These are phyloP conservation scores for Alternaria arborescens DNA, from an alignment of 2,329 filamentous ascomycete species.

Conservation along the genomic window DNA sequence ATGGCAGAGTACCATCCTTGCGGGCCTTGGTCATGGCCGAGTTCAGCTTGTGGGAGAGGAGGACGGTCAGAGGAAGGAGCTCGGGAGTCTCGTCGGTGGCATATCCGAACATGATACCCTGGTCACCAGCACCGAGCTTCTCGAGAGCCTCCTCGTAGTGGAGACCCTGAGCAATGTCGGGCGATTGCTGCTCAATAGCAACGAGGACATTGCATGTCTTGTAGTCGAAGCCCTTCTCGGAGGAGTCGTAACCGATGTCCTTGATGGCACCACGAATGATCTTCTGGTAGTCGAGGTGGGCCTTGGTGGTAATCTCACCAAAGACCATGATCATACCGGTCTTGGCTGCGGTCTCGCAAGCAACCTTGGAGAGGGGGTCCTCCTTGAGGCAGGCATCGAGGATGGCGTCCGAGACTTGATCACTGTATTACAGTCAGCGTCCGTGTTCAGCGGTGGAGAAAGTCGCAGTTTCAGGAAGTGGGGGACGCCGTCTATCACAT, in stretches of 20 bases:
- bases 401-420: conserved; percentile 97
- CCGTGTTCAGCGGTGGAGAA: neutral
- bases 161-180: conserved; percentile 98
- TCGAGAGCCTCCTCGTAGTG: conserved; percentile 98
- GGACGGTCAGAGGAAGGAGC: conserved; percentile 91
- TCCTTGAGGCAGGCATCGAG: conserved; percentile 96
- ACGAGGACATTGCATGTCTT: conserved; percentile 99
- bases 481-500: neutral
- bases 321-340: conserved; percentile 95
- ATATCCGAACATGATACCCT: conserved; percentile 99
- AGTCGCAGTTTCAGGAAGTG: neutral
- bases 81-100: conserved; percentile 99
- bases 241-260: conserved; percentile 98
- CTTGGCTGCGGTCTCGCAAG: conserved; percentile 99
- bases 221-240: conserved; percentile 98
- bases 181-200: conserved; percentile 98
- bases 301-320: conserved; percentile 93
- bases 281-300: conserved; percentile 96
- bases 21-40: conserved; percentile 90
- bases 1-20: conserved; percentile 85
- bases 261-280: conserved; percentile 93
- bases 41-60: conserved; percentile 97
- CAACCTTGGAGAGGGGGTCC: conserved; percentile 97
- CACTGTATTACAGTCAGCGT: conserved; percentile 58
- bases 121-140: conserved; percentile 97